phyloP scores from a whole-genome alignment of 2,329 filamentous ascomycete genomes.

The Chaetoscypha palmicola region DNA sequence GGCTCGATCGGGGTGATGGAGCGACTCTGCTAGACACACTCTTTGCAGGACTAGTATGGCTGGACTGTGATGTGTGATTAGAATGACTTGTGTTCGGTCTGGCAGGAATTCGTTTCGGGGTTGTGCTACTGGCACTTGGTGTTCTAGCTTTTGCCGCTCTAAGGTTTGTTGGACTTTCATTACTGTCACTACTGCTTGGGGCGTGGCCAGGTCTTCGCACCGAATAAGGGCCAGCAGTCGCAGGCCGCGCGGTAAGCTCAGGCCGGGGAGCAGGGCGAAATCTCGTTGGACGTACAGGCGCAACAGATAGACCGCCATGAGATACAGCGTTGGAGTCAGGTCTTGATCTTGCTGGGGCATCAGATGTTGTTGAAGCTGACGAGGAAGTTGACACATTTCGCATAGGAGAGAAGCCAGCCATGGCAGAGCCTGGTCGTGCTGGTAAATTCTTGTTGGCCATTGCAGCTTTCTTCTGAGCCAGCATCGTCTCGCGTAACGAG shows the following conservation, averaged over 20 bases:
- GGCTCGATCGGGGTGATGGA: conserved; percentile 14
- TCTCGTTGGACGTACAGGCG: conserved; percentile 54
- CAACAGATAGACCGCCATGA: conserved; percentile 54
- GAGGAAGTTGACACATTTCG: conserved; percentile 35
- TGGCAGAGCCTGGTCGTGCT: conserved; percentile 54
- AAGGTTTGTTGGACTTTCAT: conserved; percentile 29
- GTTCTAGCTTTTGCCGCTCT: conserved; percentile 40
- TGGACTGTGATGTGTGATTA: conserved; percentile 27
- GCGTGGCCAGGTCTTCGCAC: conserved; percentile 38
- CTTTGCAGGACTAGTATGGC: conserved; percentile 38
- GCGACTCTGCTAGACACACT: conserved; percentile 22
- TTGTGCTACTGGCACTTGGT: conserved; percentile 42
- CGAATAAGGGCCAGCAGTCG: conserved; percentile 60
- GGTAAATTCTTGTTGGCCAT: conserved; percentile 47
- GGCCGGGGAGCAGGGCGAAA: conserved; percentile 40
- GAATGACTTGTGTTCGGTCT: conserved; percentile 32
- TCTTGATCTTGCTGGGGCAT: conserved; percentile 33
- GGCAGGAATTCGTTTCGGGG: conserved; percentile 27
- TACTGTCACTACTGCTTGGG: conserved; percentile 25
- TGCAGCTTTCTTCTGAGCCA: conserved; percentile 67
- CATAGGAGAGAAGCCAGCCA: conserved; percentile 53
- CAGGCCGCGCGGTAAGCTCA: conserved; percentile 49
- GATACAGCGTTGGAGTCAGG: conserved; percentile 35
- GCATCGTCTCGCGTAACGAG: conserved; percentile 74
- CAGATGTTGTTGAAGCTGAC: conserved; percentile 30